Evolutionary conservation across 2,329 filamentous ascomycete species (phyloP), one percentile per base, ranked within the genome.

Genomic region (Chaetoscypha palmicola): DNA sequence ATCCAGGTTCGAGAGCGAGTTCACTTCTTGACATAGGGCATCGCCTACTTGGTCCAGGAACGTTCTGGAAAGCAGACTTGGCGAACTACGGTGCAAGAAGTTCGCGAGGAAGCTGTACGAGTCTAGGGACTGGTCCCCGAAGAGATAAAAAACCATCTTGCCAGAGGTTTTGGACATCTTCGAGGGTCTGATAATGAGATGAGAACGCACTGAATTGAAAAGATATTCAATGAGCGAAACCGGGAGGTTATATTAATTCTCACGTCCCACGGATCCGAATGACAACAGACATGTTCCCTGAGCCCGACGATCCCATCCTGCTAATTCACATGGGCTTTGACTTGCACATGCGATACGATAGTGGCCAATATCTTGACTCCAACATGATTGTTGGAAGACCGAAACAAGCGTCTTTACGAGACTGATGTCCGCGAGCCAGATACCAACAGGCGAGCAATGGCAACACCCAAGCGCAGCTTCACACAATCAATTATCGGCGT

Each of bases 71-170:
- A 83, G 68, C 37, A 72, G 58, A 52, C 72, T 70, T 24, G 67
- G 67, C 49, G 67, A 64, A 30, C 64, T 64, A 48, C 65, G 62
- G 41, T 68, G 68, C 57, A 65, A 71, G 54, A 74, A 72, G 46
- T 72, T 67, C 39, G 77, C 74, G 48, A 86, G 66, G 52, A 83
- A 77, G 53, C 67, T 68, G 59, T 82, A 76, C 55, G 80, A 80
- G 62, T 83, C 78, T 56, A 79, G 71, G 48, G 81, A 84, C 65
- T 86, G 81, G 60, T 86, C 81, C 66, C 81, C 81, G 60, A 85
- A 83, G 50, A 85, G 74, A 62, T 83, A 73, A 61, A 72, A 75
- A 41, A 68, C 67, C 62, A 73, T 65, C 59, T 69, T 52, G 33
- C 30, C 34, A 38, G 30, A 20, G 20, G 20, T 45, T 24, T 53